Evolutionary conservation across 306 rosid species (phyloP).

Genomic region (Medicago arabica): DNA sequence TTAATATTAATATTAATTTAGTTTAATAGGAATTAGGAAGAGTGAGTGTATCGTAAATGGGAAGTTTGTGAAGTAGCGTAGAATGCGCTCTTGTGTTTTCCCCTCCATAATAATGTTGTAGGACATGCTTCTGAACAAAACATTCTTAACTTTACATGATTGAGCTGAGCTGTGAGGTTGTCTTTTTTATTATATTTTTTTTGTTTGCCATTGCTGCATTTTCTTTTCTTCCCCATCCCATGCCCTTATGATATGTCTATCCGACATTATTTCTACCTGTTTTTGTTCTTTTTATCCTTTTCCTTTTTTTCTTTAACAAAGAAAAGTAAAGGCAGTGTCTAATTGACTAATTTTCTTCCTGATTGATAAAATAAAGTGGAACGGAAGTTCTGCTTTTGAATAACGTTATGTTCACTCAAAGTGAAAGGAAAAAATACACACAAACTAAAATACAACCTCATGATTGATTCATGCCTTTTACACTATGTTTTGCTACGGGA

Average conservation of each 20-base stretch:
- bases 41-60: conserved; percentile 8
- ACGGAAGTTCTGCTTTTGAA: neutral
- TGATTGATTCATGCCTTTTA: neutral
- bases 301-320: neutral
- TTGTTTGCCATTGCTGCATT: conserved; percentile 15
- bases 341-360: neutral
- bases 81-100: conserved; percentile 44
- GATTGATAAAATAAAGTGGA: neutral
- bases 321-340: neutral
- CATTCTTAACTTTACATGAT: conserved; percentile 55
- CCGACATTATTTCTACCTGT: conserved; percentile 45
- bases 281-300: neutral
- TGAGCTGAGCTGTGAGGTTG: neutral
- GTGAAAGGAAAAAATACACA: neutral
- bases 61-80: conserved; percentile 43
- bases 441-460: neutral
- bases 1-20: neutral
- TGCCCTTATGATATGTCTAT: conserved; percentile 40
- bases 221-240: neutral
- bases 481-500: neutral
- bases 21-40: conserved; percentile 14
- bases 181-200: conserved; percentile 16
- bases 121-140: conserved; percentile 46
- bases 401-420: conserved; percentile 1
- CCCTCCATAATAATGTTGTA: neutral